Percentiles rank a stretch among this genome's conserved stretches.
Conservation (phyloP, 129 eudicot genomes). For the Tanacetum coccineum region DNA sequence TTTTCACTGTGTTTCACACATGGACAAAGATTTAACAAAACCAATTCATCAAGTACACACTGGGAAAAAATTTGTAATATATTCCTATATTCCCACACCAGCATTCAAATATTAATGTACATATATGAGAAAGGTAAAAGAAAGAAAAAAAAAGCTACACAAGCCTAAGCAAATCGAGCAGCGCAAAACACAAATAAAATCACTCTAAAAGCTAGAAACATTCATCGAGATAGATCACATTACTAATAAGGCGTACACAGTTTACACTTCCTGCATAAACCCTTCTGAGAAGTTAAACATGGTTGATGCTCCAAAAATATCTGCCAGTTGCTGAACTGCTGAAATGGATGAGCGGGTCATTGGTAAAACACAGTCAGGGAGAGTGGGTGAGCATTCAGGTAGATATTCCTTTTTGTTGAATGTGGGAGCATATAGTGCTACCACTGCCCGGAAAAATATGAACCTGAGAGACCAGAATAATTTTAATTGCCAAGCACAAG, state of each 20-base stretch:
- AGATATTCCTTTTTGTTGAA: slow-evolving; percentile 55
- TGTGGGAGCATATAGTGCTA: slow-evolving; percentile 51
- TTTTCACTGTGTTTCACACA: too few relatives aligned
- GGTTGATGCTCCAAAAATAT: slow-evolving; percentile 55
- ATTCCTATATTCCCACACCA: slow-evolving; percentile 13
- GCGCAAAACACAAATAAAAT: background rate
- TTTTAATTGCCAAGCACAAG: slow-evolving; percentile 1
- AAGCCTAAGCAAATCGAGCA: background rate
- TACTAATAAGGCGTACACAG: background rate
- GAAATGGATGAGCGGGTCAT: slow-evolving; percentile 33
- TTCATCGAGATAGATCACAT: background rate
- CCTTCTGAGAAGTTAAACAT: slow-evolving; percentile 53
- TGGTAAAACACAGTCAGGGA: slow-evolving; percentile 61
- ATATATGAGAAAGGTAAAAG: background rate
- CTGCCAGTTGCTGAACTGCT: slow-evolving; percentile 49
- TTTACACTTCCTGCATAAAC: slow-evolving; percentile 15
- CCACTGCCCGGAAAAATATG: slow-evolving; percentile 67
- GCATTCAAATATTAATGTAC: slow-evolving; percentile 12
- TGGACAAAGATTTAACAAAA: too few relatives aligned
- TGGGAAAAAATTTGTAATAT: too few relatives aligned
- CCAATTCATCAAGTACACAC: too few relatives aligned
- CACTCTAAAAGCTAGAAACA: background rate
- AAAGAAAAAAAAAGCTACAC: background rate
- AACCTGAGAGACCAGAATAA: slow-evolving; percentile 53
- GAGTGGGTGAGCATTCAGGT: slow-evolving; percentile 77